Percentiles rank a stretch among this genome's conserved stretches.
These are phyloP conservation scores for Phialophora expanda DNA, from an alignment of 2,329 filamentous ascomycete genomes.

Conservation along the genomic window DNA sequence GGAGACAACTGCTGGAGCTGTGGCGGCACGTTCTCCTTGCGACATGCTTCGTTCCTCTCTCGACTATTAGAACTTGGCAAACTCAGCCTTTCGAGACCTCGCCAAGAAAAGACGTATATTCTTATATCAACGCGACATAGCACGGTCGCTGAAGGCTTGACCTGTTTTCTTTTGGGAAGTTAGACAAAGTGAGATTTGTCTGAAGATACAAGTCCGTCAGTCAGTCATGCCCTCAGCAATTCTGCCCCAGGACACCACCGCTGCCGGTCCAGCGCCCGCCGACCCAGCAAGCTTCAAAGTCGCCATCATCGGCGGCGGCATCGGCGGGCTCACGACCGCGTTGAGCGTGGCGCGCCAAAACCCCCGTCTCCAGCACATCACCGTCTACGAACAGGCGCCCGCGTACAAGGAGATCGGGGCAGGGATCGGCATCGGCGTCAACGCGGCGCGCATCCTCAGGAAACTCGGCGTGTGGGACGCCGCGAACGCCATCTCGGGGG, in stretches of 20 bases:
- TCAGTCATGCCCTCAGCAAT: neutral
- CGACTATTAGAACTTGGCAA: too few relatives aligned
- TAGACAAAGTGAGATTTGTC: too few relatives aligned
- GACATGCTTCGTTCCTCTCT: too few relatives aligned
- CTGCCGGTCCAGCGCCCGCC: neutral
- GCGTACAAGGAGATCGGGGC: slow-evolving; percentile 37
- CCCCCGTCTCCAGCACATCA: slow-evolving; percentile 36
- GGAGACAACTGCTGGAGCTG: too few relatives aligned
- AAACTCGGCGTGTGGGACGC: slow-evolving; percentile 44
- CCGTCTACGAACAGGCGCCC: slow-evolving; percentile 39
- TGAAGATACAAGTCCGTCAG: too few relatives aligned
- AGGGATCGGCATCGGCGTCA: slow-evolving; percentile 32
- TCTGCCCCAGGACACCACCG: neutral
- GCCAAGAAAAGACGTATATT: too few relatives aligned
- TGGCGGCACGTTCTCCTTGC: too few relatives aligned
- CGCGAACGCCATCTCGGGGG: slow-evolving; percentile 42
- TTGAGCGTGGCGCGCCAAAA: slow-evolving; percentile 44
- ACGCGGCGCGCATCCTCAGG: slow-evolving; percentile 27
- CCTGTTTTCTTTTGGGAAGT: too few relatives aligned
- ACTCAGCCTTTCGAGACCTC: too few relatives aligned
- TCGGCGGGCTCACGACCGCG: slow-evolving; percentile 47
- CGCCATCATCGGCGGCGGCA: slow-evolving; percentile 50
- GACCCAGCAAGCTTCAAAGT: slow-evolving; percentile 32
- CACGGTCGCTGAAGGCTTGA: too few relatives aligned
- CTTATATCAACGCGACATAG: too few relatives aligned